phyloP scores from a whole-genome alignment of 768 basidiomycete species.

The Leccinum incarnatum region DNA sequence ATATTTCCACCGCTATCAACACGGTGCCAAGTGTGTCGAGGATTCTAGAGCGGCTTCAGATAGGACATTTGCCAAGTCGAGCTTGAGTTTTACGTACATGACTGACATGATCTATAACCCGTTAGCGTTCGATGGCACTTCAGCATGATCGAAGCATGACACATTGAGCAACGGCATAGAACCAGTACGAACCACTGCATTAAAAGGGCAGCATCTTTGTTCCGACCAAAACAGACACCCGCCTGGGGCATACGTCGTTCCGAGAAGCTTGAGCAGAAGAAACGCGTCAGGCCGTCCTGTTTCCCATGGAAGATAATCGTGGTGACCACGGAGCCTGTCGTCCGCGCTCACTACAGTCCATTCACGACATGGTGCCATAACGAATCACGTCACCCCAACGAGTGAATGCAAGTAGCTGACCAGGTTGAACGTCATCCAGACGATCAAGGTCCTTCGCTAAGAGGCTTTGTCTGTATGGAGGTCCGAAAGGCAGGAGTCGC shows the following conservation, averaged over 20 bases:
- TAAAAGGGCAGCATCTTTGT: background rate
- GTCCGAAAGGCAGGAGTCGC: background rate
- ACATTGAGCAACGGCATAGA: background rate
- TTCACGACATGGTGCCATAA: background rate
- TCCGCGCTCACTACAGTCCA: background rate
- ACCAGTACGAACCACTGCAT: background rate
- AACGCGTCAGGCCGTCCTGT: background rate
- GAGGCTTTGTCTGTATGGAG: too few relatives aligned
- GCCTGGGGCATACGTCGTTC: slow-evolving; percentile 2
- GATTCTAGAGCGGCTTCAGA: background rate
- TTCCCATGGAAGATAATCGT: background rate
- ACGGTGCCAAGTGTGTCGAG: background rate
- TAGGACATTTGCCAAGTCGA: background rate
- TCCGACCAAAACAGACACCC: slow-evolving; percentile 4
- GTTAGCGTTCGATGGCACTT: background rate
- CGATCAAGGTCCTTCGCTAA: background rate
- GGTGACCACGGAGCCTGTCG: slow-evolving; percentile 2
- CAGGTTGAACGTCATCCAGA: background rate
- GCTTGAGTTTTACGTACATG: background rate
- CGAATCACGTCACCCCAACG: slow-evolving; percentile 1
- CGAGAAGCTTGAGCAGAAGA: slow-evolving; percentile 2
- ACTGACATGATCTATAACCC: background rate
- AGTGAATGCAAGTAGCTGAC: background rate
- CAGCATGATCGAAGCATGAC: background rate
- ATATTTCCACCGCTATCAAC: background rate